Evolutionary conservation across 768 basidiomycete genomes (phyloP).

Genomic region (Pulveroboletus frians): DNA sequence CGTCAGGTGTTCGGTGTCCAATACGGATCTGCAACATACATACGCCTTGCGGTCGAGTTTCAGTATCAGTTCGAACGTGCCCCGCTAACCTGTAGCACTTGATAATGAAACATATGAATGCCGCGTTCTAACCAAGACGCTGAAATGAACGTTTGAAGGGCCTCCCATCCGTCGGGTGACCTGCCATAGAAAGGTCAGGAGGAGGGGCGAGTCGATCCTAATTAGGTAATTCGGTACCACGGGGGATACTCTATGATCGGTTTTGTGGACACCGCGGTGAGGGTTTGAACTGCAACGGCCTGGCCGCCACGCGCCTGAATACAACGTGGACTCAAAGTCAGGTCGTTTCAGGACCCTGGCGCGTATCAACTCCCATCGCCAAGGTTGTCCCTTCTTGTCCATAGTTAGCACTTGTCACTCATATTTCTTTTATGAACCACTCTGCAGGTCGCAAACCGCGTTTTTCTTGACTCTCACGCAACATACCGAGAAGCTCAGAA

Average conservation of each 20-base stretch:
- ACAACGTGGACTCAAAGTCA: slow-evolving; percentile 20
- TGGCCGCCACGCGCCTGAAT: slow-evolving; percentile 15
- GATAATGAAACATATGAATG: slow-evolving; percentile 15
- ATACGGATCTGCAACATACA: neutral
- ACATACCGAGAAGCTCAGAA: slow-evolving; percentile 30
- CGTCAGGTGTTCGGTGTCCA: neutral
- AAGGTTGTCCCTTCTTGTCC: slow-evolving; percentile 16
- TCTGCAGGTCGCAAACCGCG: slow-evolving; percentile 27
- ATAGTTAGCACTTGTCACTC: slow-evolving; percentile 19
- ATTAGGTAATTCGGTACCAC: slow-evolving; percentile 20
- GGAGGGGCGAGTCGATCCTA: slow-evolving; percentile 16
- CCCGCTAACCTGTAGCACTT: neutral
- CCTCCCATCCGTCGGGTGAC: neutral
- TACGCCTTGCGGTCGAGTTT: too few species aligned
- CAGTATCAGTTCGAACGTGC: neutral
- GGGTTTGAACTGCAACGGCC: neutral
- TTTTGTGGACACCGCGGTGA: slow-evolving; percentile 9
- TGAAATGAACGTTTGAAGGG: slow-evolving; percentile 12
- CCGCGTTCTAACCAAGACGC: slow-evolving; percentile 5
- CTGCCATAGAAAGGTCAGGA: neutral
- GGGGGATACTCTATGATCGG: slow-evolving; percentile 6
- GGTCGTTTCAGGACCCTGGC: slow-evolving; percentile 20
- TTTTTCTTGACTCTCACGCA: slow-evolving; percentile 34
- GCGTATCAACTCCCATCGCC: slow-evolving; percentile 26
- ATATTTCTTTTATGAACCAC: slow-evolving; percentile 22